Percentiles rank a stretch among this genome's conserved stretches.
Evolutionary conservation across 176 grass and related monocot species (phyloP).

Genomic region (Poa pratensis): DNA sequence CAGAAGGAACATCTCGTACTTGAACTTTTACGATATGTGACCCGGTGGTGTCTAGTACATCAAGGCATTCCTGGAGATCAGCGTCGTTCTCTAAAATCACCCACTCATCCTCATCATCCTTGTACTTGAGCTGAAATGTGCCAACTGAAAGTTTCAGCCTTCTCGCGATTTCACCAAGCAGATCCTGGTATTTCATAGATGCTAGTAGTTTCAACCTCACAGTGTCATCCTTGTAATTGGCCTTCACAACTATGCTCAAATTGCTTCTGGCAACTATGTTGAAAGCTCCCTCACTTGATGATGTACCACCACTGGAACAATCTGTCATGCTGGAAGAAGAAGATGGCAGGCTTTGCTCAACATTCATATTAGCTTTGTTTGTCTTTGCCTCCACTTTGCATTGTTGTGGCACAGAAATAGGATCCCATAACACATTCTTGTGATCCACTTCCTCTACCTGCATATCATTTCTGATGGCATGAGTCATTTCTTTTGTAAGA

Average conservation of each 20-base stretch:
- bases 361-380: background rate
- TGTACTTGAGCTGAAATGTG: constrained; percentile 63
- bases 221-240: constrained; percentile 53
- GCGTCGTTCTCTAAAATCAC: constrained; percentile 49
- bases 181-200: constrained; percentile 37
- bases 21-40: constrained; percentile 41
- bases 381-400: constrained; percentile 14
- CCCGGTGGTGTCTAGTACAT: constrained; percentile 39
- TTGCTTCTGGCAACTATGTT: constrained; percentile 19
- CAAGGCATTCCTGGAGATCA: constrained; percentile 64
- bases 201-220: constrained; percentile 56
- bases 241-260: constrained; percentile 47
- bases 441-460: constrained; percentile 1
- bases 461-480: background rate
- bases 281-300: constrained; percentile 44
- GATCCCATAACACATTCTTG: background rate
- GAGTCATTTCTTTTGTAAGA: constrained; percentile 1
- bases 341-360: constrained; percentile 43
- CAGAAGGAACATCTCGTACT: constrained; percentile 47
- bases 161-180: constrained; percentile 51
- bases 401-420: constrained; percentile 13
- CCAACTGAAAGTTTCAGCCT: constrained; percentile 54
- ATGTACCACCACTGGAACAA: constrained; percentile 47
- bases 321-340: constrained; percentile 52
- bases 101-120: constrained; percentile 69